Percentiles rank a stretch among this genome's conserved stretches.
Conservation (phyloP, 768 basidiomycete genomes). For the Kwoniella shandongensis region DNA sequence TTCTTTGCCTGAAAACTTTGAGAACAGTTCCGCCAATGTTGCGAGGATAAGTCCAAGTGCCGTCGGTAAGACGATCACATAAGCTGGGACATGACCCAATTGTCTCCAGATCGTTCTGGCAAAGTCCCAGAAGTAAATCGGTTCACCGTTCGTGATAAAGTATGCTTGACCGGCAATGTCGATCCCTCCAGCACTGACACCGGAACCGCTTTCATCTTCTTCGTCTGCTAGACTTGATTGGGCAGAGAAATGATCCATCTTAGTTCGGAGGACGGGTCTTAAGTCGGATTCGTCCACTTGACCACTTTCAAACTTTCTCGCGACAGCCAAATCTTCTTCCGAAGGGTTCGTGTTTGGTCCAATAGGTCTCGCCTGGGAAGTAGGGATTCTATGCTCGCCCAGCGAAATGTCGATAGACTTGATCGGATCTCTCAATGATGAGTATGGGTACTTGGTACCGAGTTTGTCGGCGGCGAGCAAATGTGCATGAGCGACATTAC, state of each 20-base stretch:
- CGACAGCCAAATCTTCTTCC: constrained; percentile 60
- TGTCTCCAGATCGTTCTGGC: constrained; percentile 71
- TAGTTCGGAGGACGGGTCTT: constrained; percentile 67
- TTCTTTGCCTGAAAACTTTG: constrained; percentile 71
- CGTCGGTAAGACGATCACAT: constrained; percentile 62
- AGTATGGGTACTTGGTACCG: constrained; percentile 56
- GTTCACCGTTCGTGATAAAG: constrained; percentile 97
- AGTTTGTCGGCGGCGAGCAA: constrained; percentile 90
- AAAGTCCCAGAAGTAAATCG: constrained; percentile 95
- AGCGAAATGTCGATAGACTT: constrained; percentile 67
- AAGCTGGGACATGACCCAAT: constrained; percentile 60
- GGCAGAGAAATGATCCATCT: constrained; percentile 73
- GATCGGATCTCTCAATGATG: constrained; percentile 59
- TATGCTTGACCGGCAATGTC: constrained; percentile 89
- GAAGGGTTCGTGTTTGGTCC: constrained; percentile 74
- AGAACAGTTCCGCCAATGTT: constrained; percentile 69
- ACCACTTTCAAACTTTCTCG: constrained; percentile 54
- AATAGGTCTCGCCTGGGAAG: constrained; percentile 73
- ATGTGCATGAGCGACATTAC: constrained; percentile 91
- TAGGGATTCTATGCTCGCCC: constrained; percentile 68
- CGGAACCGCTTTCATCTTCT: constrained; percentile 49
- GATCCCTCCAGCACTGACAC: constrained; percentile 54
- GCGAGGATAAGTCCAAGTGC: constrained; percentile 71
- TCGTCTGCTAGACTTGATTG: constrained; percentile 56
- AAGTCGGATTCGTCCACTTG: constrained; percentile 54